A percentile compares a stretch with the other conserved stretches of the same genome.
Evolutionary conservation across 768 basidiomycete species (phyloP).

Genomic region (Kwoniella mangroviensis): DNA sequence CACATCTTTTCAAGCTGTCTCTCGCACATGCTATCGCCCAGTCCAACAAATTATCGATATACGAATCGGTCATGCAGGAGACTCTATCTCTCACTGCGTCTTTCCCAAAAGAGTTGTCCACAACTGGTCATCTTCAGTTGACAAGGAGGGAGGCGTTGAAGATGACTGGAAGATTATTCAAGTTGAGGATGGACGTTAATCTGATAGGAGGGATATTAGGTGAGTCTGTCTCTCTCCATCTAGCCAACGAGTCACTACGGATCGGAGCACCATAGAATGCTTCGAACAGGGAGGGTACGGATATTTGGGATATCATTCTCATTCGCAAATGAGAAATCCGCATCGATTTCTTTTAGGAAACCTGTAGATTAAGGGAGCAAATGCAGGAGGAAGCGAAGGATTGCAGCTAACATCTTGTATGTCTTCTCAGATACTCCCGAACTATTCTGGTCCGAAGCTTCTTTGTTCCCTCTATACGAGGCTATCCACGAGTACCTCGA

Average conservation of each 20-base stretch:
- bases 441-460: slow-evolving; percentile 93
- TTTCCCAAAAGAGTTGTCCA: slow-evolving; percentile 81
- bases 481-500: slow-evolving; percentile 95
- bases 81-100: slow-evolving; percentile 81
- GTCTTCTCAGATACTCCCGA: slow-evolving; percentile 73
- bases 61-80: slow-evolving; percentile 75
- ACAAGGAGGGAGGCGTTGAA: slow-evolving; percentile 81
- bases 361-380: too few relatives aligned
- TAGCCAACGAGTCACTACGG: too few relatives aligned
- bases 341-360: too few relatives aligned
- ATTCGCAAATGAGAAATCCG: too few relatives aligned
- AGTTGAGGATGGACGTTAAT: slow-evolving; percentile 84
- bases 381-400: background rate
- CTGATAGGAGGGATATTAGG: slow-evolving; percentile 84
- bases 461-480: slow-evolving; percentile 83
- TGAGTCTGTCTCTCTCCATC: slow-evolving; percentile 25
- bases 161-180: slow-evolving; percentile 83
- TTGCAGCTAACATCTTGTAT: background rate
- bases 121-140: slow-evolving; percentile 74
- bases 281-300: background rate
- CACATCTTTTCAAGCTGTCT: slow-evolving; percentile 69
- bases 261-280: background rate
- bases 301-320: too few relatives aligned
- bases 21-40: slow-evolving; percentile 93
- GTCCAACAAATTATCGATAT: slow-evolving; percentile 86